Evolutionary conservation across 2,329 filamentous ascomycete genomes (phyloP), one percentile per base, ranked within the genome.

Genomic region (Colletotrichum noveboracense): DNA sequence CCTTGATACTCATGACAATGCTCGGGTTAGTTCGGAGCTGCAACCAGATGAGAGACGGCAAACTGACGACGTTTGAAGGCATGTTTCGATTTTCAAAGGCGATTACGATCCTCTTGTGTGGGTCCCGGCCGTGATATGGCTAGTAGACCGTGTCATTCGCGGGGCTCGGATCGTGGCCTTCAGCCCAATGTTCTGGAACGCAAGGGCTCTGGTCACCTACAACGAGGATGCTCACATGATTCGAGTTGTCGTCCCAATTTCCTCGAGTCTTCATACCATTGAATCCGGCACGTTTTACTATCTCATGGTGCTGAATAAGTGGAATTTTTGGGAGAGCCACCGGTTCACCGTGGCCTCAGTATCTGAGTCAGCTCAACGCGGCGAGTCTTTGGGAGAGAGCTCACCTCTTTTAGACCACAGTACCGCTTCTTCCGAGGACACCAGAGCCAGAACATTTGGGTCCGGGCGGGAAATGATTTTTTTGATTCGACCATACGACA

Each of bases 31-130:
- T 48, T 7, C 3, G 0, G 18, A 4, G 16, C 38, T 43, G 9
- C 18, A 48, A 13, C 5, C 5, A 7, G 10, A 48, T 9, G 43
- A 48, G 18, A 1, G 3, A 48, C 5, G 9, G 3, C 18, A 48
- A n/a, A n/a, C 9, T 48, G 6, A 48, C 18, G 0, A 12, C 5
- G 5, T 21, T n/a, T n/a, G 18, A 4, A 48, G 43, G 70, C 84
- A 92, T 77, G 83, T 90, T 72, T 83, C 90, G 14, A 89, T 91
- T 26, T 91, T 90, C 74, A 80, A 83, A 7, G 86, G 86, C 24
- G 81, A 86, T 61, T 91, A 87, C 71, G 87, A 90, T 68, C 78
- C 80, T 9, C 86, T 89, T 24, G 86, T 90, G 64, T 91, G 88
- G 86, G 82, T 87, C 0, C 88, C 88, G 4, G 81, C 86, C 4